Percentiles rank a stretch among this genome's conserved stretches.
These are phyloP conservation scores for Tetrahymena malaccensis DNA, from an alignment of 73 alveolate genomes.

Conservation along the genomic window DNA sequence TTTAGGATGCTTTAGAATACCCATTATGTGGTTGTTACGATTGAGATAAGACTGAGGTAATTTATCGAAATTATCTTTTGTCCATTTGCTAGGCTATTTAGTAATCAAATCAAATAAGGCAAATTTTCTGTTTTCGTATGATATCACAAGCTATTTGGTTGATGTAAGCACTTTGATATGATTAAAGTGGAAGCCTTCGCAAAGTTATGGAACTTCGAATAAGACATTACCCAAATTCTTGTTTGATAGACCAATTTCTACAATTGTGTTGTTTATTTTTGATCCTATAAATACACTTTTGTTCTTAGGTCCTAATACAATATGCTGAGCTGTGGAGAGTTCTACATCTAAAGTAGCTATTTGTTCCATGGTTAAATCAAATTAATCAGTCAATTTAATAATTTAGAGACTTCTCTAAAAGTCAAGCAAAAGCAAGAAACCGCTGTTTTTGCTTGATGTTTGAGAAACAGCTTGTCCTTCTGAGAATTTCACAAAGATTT, in stretches of 20 bases:
- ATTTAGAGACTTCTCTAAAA: not conserved
- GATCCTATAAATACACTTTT: not conserved
- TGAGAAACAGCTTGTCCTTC: not conserved
- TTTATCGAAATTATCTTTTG: not conserved
- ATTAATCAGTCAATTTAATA: not conserved
- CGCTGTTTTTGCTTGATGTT: not conserved
- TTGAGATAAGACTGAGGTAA: not conserved
- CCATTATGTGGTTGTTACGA: not conserved
- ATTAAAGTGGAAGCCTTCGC: not conserved
- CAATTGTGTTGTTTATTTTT: not conserved
- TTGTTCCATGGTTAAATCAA: not conserved
- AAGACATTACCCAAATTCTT: not conserved
- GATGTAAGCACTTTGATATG: not conserved
- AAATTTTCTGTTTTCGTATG: not conserved
- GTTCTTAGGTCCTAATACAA: not conserved
- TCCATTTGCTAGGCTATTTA: not conserved
- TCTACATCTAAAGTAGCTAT: not conserved
- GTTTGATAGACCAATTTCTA: not conserved
- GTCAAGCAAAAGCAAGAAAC: not conserved
- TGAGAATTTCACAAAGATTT: not conserved
- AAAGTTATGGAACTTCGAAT: not conserved
- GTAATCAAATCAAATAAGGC: not conserved
- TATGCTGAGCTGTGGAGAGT: not conserved
- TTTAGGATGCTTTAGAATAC: not conserved
- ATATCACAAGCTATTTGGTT: not conserved